Base-by-base conservation (phyloP, 1,284 basidiomycete genomes). In the Lentinus polychrous region DNA sequence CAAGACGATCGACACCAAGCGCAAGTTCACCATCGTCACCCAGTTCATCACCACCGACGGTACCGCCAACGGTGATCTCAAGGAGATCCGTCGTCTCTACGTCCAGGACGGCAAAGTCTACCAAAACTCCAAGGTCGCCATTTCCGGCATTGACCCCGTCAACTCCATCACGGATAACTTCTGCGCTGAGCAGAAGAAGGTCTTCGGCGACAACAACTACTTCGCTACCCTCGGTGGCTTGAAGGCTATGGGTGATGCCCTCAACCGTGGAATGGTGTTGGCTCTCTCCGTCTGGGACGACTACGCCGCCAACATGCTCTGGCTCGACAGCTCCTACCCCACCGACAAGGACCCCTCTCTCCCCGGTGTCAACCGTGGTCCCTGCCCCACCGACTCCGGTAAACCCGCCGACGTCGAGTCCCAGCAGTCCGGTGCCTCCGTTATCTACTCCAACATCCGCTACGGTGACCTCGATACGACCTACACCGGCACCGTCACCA, bases 271-370 rank as follows among this genome's bases (percentile, higher is more conserved):
- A 48, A 74, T 79, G 70, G 77, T 79, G 11, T 64, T 82, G 31
- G 75, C 74, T 46, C 59, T 82, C 59, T 70, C 66, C 55, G 58
- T 81, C 53, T 79, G 77, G 77, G 76, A 79, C 55, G 78, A 81
- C 65, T 67, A 78, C 55, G 66, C 66, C 33, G 76, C 69, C 52
- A 63, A 72, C 57, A 79, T 81, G 78, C 70, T 78, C 59, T 80
- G 78, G 78, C 74, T 81, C 62, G 78, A 81, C 66, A 68, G 65
- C 56, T 66, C 66, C 67, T 79, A 79, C 66, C 78, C 78, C 41
- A 66, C 67, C 51, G 59, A 59, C 57, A 64, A 60, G 20, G 58
- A 66, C 55, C 58, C 74, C 14, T 65, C 65, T 49, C 48, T 54
- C 46, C 73, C 76, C 44, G 78, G 78, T 62, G 67, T 77, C 48